phyloP scores from a whole-genome alignment of 805 yeast genomes.

The Candida parachauliodes region DNA sequence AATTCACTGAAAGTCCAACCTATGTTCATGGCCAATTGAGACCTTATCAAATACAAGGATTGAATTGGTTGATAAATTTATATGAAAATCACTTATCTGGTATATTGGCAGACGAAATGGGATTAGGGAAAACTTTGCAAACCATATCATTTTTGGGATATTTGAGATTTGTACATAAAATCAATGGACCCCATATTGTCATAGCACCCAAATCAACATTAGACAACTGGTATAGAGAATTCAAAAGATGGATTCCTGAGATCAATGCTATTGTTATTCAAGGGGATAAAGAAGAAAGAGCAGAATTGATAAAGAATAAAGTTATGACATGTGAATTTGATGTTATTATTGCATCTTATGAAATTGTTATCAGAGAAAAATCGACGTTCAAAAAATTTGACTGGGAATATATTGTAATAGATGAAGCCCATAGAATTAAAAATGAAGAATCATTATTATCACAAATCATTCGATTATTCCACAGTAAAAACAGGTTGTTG shows the following conservation, averaged over 20 bases:
- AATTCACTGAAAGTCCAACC: constrained; percentile 49
- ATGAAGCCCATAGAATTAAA: constrained; percentile 81
- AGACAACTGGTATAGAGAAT: constrained; percentile 79
- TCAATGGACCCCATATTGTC: constrained; percentile 70
- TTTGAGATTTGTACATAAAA: constrained; percentile 55
- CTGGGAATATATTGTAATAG: constrained; percentile 77
- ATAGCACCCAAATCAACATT: constrained; percentile 78
- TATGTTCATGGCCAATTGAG: constrained; percentile 59
- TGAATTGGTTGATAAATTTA: constrained; percentile 72
- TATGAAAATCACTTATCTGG: constrained; percentile 70
- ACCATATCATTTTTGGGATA: constrained; percentile 76
- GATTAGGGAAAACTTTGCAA: constrained; percentile 77
- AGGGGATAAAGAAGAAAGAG: constrained; percentile 70
- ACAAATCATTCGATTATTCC: constrained; percentile 70
- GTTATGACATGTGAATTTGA: constrained; percentile 64
- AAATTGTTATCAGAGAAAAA: constrained; percentile 74
- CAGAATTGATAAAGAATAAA: constrained; percentile 46
- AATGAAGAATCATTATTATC: constrained; percentile 72
- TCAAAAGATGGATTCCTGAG: constrained; percentile 77
- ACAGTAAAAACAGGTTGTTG: constrained; percentile 63
- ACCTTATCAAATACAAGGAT: constrained; percentile 75
- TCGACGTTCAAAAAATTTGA: constrained; percentile 59
- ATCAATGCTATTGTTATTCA: constrained; percentile 66
- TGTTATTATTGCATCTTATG: constrained; percentile 69
- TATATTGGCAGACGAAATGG: constrained; percentile 84